phyloP scores from a whole-genome alignment of 108 stramenopile genomes.

The Aurantiochytrium sp. region DNA sequence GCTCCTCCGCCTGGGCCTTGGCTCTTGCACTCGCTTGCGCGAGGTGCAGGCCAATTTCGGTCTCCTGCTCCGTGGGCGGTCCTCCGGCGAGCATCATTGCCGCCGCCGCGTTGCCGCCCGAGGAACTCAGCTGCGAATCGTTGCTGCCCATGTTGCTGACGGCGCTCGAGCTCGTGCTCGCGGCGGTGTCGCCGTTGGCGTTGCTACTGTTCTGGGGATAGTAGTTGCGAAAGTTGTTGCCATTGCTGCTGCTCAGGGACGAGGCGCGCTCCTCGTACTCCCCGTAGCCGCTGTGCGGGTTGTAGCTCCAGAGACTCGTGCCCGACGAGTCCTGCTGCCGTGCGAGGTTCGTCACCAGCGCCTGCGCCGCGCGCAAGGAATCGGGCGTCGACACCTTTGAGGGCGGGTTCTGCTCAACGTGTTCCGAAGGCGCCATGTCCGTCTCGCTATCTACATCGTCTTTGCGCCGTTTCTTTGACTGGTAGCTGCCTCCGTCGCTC shows the following conservation, averaged over 20 bases:
- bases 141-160: too few relatives aligned
- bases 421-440: neutral
- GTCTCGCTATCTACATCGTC: neutral
- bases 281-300: too few relatives aligned
- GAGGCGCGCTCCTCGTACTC: too few relatives aligned
- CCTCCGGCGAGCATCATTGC: neutral
- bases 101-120: too few relatives aligned
- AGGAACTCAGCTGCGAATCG: too few relatives aligned
- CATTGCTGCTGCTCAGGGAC: too few relatives aligned
- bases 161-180: neutral
- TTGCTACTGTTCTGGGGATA: neutral
- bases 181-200: neutral
- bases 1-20: too few relatives aligned
- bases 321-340: neutral
- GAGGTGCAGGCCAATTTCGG: neutral
- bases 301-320: neutral
- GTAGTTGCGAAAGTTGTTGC: too few relatives aligned
- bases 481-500: neutral
- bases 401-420: neutral
- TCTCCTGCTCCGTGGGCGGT: neutral
- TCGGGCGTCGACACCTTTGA: neutral
- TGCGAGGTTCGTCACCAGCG: neutral
- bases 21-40: neutral
- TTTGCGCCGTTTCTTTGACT: neutral
- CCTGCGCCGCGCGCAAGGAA: neutral